Base-by-base conservation (phyloP, 2,329 filamentous ascomycete species). In the Decorospora gaudefroyi region DNA sequence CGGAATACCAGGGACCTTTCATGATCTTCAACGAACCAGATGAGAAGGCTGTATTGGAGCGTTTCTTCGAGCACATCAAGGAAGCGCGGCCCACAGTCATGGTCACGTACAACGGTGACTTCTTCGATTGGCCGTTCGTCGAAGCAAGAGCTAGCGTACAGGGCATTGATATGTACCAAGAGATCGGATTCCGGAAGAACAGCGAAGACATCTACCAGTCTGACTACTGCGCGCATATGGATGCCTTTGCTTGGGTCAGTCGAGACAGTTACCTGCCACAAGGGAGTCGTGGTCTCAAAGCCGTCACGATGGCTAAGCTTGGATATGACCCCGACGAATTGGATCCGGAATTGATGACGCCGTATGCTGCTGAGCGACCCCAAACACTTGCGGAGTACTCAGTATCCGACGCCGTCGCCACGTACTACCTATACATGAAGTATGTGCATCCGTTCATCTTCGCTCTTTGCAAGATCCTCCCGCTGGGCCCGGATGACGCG, bases 371-470 rank as follows among this genome's bases (percentile, higher is more conserved):
- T 49, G 93, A 99, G 72, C 81, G 90, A 55, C 93, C 93, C 0
- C 93, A 99, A 68, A 95, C 90, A 0, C 77, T 99, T 37, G 92
- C 93, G 6, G 93, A 99, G 65, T 99, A 99, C 73, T 99, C 95
- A 0, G 93, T 99, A 30, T 99, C 95, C 62, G 95, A 99, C 78
- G 95, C 95, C 7, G 93, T 99, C 36, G 93, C 93, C 15, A 99
- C 93, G 0, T 99, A 99, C 69, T 99, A 99, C 67, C 76, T 99
- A 51, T 99, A 99, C 79, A 99, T 99, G 95, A 99, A 99, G 85
- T 99, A 99, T 70, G 89, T 99, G n/a, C 93, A 99, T 69, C 93
- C 93, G 3, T 99, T 99, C 76, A 93, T 99, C 69, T 99, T 99
- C 78, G 97, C 95, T 1, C 77, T 99, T 0, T 99, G 93, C 73